These are phyloP conservation scores for Cystoderma amianthinum DNA, from an alignment of 768 basidiomycete species.

Conservation along the genomic window DNA sequence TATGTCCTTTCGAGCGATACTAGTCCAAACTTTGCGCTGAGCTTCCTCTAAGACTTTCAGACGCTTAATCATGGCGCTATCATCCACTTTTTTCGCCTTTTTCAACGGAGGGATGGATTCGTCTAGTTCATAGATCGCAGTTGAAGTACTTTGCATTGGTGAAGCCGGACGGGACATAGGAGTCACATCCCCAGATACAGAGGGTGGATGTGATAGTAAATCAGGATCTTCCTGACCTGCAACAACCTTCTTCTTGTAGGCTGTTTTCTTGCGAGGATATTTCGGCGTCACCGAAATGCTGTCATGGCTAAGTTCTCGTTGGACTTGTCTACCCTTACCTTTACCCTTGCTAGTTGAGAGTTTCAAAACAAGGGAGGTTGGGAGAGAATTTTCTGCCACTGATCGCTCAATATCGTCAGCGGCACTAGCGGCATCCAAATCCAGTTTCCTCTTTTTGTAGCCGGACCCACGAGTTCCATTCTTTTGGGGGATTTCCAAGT, in stretches of 20 bases:
- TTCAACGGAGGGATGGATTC: constrained; percentile 65
- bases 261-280: constrained; percentile 45
- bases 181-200: constrained; percentile 63
- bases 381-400: constrained; percentile 29
- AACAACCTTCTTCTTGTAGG: constrained; percentile 51
- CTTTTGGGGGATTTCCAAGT: constrained; percentile 37
- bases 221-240: constrained; percentile 44
- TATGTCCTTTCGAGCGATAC: constrained; percentile 79
- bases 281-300: constrained; percentile 48
- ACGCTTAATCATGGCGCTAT: constrained; percentile 63
- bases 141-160: constrained; percentile 49
- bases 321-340: constrained; percentile 40
- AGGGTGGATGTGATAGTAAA: constrained; percentile 44
- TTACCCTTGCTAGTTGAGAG: constrained; percentile 41
- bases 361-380: constrained; percentile 13
- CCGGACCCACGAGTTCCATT: constrained; percentile 35
- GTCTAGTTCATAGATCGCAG: constrained; percentile 66
- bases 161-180: constrained; percentile 71
- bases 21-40: constrained; percentile 86
- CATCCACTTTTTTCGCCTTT: constrained; percentile 74
- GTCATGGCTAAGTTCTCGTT: constrained; percentile 54
- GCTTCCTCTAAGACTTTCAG: constrained; percentile 75
- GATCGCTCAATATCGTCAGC: constrained; percentile 45
- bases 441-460: constrained; percentile 59
- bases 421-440: constrained; percentile 24